Conservation (phyloP, 1,284 basidiomycete genomes). For the Taiwanofungus camphoratus region DNA sequence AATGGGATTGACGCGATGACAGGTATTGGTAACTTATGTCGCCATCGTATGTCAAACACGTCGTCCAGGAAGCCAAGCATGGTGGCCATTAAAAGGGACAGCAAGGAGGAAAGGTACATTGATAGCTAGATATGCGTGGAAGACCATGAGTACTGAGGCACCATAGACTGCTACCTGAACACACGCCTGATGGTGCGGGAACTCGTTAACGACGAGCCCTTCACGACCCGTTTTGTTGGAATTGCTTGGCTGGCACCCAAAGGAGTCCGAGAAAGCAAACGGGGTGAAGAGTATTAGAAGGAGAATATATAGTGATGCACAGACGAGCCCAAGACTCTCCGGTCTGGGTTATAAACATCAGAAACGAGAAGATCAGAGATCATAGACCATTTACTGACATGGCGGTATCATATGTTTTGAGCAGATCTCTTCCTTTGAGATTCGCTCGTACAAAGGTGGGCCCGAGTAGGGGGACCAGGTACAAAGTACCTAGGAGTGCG, state of each 20-base stretch:
- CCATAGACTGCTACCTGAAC: neutral
- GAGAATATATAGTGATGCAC: conserved; percentile 85
- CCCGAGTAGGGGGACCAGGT: conserved; percentile 71
- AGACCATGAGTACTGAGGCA: conserved; percentile 2
- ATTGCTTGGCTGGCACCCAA: conserved; percentile 43
- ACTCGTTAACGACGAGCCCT: conserved; percentile 63
- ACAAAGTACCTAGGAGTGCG: conserved; percentile 68
- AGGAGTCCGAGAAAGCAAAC: conserved; percentile 78
- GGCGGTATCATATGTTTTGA: conserved; percentile 68
- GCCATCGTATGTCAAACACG: conserved; percentile 97
- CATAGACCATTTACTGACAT: conserved; percentile 50
- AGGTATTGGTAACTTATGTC: conserved; percentile 96
- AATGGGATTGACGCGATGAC: conserved; percentile 94
- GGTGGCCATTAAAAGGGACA: conserved; percentile 89
- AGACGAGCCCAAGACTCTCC: conserved; percentile 89
- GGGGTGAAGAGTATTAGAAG: conserved; percentile 85
- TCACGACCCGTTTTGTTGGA: conserved; percentile 38
- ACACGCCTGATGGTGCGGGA: conserved; percentile 84
- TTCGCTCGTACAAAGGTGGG: conserved; percentile 72
- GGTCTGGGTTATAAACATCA: conserved; percentile 49
- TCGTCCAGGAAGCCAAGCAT: conserved; percentile 96
- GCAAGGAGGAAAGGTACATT: conserved; percentile 87
- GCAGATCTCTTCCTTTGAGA: conserved; percentile 74
- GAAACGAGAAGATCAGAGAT: neutral
- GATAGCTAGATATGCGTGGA: conserved; percentile 77